Conservation (phyloP, 805 yeast species). For the Starmerella etchellsii region DNA sequence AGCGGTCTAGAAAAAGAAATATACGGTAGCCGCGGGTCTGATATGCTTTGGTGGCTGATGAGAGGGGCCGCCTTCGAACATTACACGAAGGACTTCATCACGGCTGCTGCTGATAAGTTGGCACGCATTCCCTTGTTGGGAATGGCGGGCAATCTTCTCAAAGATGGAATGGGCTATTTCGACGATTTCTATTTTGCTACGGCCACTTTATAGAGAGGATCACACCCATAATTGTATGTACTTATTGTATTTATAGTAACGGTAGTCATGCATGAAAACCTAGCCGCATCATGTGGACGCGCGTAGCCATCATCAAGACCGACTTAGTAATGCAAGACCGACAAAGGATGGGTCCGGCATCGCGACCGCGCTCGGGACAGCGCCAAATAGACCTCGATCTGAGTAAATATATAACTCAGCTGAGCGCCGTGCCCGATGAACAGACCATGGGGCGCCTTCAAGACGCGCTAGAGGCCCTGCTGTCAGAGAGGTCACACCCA, state of each 20-base stretch:
- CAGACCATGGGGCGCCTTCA: slow-evolving; percentile 15
- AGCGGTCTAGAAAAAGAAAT: slow-evolving; percentile 25
- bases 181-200: slow-evolving; percentile 25
- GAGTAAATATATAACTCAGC: slow-evolving; percentile 1
- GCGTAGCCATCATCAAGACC: neutral
- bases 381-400: slow-evolving; percentile 13
- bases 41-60: slow-evolving; percentile 29
- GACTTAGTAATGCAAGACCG: neutral
- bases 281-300: neutral
- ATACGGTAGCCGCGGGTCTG: slow-evolving; percentile 23
- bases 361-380: slow-evolving; percentile 5
- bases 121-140: slow-evolving; percentile 26
- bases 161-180: slow-evolving; percentile 29
- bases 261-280: neutral
- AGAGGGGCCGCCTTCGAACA: slow-evolving; percentile 30
- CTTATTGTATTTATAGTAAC: too few relatives aligned
- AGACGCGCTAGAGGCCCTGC: slow-evolving; percentile 17
- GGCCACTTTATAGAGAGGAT: slow-evolving; percentile 5
- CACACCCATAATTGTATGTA: neutral
- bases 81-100: slow-evolving; percentile 25
- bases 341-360: neutral
- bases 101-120: slow-evolving; percentile 20
- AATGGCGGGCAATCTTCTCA: slow-evolving; percentile 25
- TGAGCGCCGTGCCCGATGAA: slow-evolving; percentile 18
- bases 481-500: slow-evolving; percentile 18